Evolutionary conservation across 176 grass and related monocot species (phyloP), one percentile per base, ranked within the genome.

Genomic region (Poa annua): DNA sequence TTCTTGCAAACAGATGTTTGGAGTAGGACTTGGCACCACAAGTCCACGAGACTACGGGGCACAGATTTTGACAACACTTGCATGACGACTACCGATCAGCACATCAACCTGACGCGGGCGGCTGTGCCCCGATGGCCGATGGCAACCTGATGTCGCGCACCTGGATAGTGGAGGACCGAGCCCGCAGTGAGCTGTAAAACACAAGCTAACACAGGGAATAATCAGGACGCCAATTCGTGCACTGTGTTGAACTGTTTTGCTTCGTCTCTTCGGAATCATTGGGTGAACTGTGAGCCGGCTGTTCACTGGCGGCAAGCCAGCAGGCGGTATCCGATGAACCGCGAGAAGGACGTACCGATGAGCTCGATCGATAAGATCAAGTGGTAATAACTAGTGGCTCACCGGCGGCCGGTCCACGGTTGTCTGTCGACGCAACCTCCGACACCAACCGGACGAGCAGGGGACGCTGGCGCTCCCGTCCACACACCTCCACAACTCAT

Each of bases 121-220:
- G 33, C 66, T 57, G 51, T 62, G 19, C 55, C 45, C 39, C 34
- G 53, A 72, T 32, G 79, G 76, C 39, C 34, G 53, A 72, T 32
- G 79, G 76, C 86, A 84, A 38, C 66, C 66, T 63, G 56, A 47
- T 79, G 33, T 35, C 25, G 26, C 42, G 14, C 15, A 19, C 44
- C 19, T 26, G n/a, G 21, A 29, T 16, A 44, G 44, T 24, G 51
- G 51, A 33, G 1, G 17, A 53, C 25, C 41, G 55, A 80, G 59
- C 26, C 76, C 81, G 73, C 76, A 60, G 5, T 82, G 83, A 86
- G 88, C 88, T 86, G 88, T 85, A 71, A 81, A 44, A 76, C 83
- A 85, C 63, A 34, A 29, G 29, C 29, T 26, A n/a, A 17, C 61
- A 61, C 82, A 81, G 76, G 75, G 59, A 38, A 24, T 48, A 59